Conservation (phyloP, 176 grass and related monocot genomes). For the Paspalum notatum region DNA sequence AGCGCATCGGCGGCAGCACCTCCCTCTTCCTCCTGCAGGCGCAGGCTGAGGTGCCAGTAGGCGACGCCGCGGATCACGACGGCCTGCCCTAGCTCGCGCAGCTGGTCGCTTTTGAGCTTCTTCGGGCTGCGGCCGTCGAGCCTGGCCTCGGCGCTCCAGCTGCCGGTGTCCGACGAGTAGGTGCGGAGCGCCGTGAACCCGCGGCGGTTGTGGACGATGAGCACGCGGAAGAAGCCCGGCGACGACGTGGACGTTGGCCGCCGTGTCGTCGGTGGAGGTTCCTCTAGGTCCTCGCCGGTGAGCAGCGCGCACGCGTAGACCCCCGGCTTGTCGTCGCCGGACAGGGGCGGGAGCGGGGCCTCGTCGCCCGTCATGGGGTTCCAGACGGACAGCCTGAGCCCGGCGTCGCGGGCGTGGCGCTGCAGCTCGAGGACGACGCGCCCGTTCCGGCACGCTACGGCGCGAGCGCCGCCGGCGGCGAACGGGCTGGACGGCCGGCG, state of each 20-base stretch:
- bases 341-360: not conserved
- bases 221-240: not conserved
- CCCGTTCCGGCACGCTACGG: not conserved
- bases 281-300: not conserved
- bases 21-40: too few relatives aligned
- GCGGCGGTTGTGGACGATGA: constrained; percentile 24
- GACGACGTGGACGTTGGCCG: too few relatives aligned
- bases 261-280: too few relatives aligned
- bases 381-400: not conserved
- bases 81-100: too few relatives aligned
- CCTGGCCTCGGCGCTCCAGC: not conserved
- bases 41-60: too few relatives aligned
- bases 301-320: not conserved
- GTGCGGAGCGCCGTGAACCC: not conserved
- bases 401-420: not conserved
- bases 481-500: too few relatives aligned
- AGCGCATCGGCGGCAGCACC: too few relatives aligned
- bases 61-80: too few relatives aligned
- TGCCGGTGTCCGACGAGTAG: constrained; percentile 31
- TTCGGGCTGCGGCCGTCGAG: too few relatives aligned
- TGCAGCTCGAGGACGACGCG: not conserved
- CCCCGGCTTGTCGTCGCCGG: not conserved
- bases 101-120: too few relatives aligned
- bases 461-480: not conserved
- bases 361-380: not conserved